These are phyloP conservation scores for Monosporascus cannonballus DNA, from an alignment of 2,329 filamentous ascomycete species.

Conservation along the genomic window DNA sequence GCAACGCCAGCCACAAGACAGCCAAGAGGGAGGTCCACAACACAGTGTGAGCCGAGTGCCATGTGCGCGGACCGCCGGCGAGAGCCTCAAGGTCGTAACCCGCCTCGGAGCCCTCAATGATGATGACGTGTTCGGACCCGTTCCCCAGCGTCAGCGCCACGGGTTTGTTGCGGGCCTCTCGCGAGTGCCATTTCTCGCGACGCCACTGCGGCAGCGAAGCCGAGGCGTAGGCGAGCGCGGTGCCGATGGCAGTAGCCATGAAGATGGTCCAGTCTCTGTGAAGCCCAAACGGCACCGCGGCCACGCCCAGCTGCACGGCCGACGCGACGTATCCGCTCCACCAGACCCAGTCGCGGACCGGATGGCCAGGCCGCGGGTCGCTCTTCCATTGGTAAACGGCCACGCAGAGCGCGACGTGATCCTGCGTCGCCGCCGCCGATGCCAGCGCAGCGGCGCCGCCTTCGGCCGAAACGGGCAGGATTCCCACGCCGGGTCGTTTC, in stretches of 20 bases:
- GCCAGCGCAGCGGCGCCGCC: too few relatives aligned
- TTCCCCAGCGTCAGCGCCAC: constrained; percentile 10
- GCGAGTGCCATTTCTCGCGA: constrained; percentile 13
- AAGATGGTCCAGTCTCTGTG: constrained; percentile 12
- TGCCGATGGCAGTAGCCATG: constrained; percentile 5
- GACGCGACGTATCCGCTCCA: constrained; percentile 3
- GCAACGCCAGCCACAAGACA: constrained; percentile 6
- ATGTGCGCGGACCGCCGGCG: neutral
- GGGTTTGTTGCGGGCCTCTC: neutral
- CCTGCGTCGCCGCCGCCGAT: neutral
- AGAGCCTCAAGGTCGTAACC: constrained; percentile 10
- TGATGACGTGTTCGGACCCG: constrained; percentile 9
- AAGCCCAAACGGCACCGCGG: constrained; percentile 7
- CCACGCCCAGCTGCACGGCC: constrained; percentile 7
- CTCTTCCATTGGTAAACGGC: constrained; percentile 3
- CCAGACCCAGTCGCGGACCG: constrained; percentile 1
- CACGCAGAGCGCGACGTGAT: constrained; percentile 1
- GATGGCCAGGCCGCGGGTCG: neutral
- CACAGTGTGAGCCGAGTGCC: neutral
- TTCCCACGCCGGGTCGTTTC: too few relatives aligned
- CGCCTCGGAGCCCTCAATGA: constrained; percentile 4
- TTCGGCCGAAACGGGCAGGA: too few relatives aligned
- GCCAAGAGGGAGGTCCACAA: constrained; percentile 1
- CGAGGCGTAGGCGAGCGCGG: constrained; percentile 2
- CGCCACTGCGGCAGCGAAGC: constrained; percentile 15